Conservation (phyloP, 257 asterid genomes). For the Paraleonurus japonicus region DNA sequence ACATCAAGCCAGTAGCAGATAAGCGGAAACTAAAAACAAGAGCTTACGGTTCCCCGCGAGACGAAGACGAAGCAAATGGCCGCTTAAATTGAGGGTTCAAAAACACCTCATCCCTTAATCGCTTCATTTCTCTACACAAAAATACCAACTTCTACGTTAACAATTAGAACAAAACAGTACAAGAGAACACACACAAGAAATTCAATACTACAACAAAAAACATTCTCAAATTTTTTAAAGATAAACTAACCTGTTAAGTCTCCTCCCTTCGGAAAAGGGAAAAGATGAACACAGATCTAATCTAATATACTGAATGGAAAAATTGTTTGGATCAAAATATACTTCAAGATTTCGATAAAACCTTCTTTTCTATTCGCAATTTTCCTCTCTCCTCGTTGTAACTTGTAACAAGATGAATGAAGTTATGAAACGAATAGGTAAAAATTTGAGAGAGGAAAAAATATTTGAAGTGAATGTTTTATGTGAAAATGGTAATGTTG, state of each 20-base stretch:
- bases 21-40: neutral
- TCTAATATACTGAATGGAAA: constrained; percentile 20
- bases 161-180: constrained; percentile 20
- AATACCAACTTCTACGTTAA: constrained; percentile 31
- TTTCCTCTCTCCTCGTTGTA: constrained; percentile 27
- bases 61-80: constrained; percentile 65
- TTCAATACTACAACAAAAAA: constrained; percentile 14
- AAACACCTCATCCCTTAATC: constrained; percentile 71
- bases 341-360: constrained; percentile 16
- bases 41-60: constrained; percentile 88
- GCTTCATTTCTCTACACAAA: constrained; percentile 69
- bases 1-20: constrained; percentile 19
- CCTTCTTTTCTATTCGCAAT: constrained; percentile 6
- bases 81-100: constrained; percentile 76
- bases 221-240: neutral
- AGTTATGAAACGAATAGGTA: constrained; percentile 26
- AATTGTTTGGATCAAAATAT: constrained; percentile 31
- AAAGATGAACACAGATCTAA: constrained; percentile 62
- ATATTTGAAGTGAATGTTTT: constrained; percentile 28
- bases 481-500: constrained; percentile 18
- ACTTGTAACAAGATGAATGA: constrained; percentile 26
- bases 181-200: neutral
- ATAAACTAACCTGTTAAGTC: constrained; percentile 47
- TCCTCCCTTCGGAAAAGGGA: constrained; percentile 36
- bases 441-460: constrained; percentile 11